Evolutionary conservation across 108 stramenopile genomes (phyloP).

Genomic region (Stephanodiscus minutulus): DNA sequence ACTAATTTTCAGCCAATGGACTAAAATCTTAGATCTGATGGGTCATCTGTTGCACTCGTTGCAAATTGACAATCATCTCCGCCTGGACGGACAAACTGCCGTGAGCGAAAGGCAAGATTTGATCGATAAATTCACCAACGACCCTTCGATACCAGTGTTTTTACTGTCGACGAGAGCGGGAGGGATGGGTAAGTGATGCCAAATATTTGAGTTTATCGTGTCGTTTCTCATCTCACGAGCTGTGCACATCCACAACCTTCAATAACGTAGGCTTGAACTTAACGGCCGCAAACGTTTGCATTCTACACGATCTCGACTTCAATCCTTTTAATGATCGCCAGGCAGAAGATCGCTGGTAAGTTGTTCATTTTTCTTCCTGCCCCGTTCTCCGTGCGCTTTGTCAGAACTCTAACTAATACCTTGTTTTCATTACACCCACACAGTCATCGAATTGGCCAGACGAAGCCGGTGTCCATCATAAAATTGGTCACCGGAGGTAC

Average conservation of each 20-base stretch:
- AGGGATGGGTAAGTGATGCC: slow-evolving; percentile 59
- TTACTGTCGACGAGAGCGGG: slow-evolving; percentile 81
- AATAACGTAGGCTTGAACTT: slow-evolving; percentile 66
- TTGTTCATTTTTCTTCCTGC: not conserved
- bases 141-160: slow-evolving; percentile 70
- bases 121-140: slow-evolving; percentile 78
- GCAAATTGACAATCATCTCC: slow-evolving; percentile 54
- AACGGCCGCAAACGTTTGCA: slow-evolving; percentile 94
- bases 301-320: slow-evolving; percentile 96
- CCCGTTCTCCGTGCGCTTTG: not conserved
- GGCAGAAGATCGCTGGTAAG: slow-evolving; percentile 78
- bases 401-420: too few relatives aligned
- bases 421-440: not conserved
- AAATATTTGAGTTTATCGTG: slow-evolving; percentile 13
- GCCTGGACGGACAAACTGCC: slow-evolving; percentile 79
- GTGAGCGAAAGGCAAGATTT: slow-evolving; percentile 76
- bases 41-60: slow-evolving; percentile 72
- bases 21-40: slow-evolving; percentile 81
- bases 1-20: slow-evolving; percentile 91
- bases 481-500: slow-evolving; percentile 75
- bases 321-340: slow-evolving; percentile 97
- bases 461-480: slow-evolving; percentile 71
- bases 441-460: slow-evolving; percentile 77
- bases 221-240: slow-evolving; percentile 37
- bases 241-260: slow-evolving; percentile 5